Evolutionary conservation across 192 early-diverging fungal genomes (phyloP).

Genomic region (Backusella tuberculispora): DNA sequence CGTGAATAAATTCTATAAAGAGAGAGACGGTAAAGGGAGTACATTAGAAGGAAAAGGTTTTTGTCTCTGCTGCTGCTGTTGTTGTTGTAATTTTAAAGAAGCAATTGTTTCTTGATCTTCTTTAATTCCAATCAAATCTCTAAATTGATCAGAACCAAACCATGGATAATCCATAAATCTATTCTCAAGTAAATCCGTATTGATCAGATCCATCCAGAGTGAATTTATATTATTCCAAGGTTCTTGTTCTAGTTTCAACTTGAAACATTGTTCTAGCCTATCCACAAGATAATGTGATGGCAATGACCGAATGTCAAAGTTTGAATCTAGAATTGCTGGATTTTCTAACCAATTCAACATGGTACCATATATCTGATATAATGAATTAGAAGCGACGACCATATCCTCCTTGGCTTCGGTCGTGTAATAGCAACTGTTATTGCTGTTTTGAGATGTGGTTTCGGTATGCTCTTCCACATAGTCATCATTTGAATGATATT

Average conservation of each 20-base stretch:
- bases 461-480: background rate
- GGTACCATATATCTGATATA: conserved; percentile 49
- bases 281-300: conserved; percentile 38
- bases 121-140: background rate
- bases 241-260: conserved; percentile 24
- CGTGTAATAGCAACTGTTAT: too few relatives aligned
- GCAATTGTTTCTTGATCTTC: conserved; percentile 1
- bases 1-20: background rate
- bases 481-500: conserved; percentile 19
- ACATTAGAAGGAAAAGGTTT: background rate
- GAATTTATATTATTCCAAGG: conserved; percentile 34
- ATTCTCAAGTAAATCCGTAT: background rate
- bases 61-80: background rate
- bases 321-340: conserved; percentile 30
- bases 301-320: conserved; percentile 34
- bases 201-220: conserved; percentile 46
- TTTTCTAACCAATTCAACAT: conserved; percentile 53
- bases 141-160: conserved; percentile 15
- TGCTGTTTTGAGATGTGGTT: background rate
- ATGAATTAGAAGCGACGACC: conserved; percentile 20
- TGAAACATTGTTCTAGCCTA: conserved; percentile 38
- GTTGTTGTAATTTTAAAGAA: background rate
- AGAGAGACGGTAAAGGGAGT: background rate
- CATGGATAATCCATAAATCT: conserved; percentile 18
- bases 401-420: background rate